Evolutionary conservation across 2,329 filamentous ascomycete genomes (phyloP).

Genomic region (Lojkania enalia): DNA sequence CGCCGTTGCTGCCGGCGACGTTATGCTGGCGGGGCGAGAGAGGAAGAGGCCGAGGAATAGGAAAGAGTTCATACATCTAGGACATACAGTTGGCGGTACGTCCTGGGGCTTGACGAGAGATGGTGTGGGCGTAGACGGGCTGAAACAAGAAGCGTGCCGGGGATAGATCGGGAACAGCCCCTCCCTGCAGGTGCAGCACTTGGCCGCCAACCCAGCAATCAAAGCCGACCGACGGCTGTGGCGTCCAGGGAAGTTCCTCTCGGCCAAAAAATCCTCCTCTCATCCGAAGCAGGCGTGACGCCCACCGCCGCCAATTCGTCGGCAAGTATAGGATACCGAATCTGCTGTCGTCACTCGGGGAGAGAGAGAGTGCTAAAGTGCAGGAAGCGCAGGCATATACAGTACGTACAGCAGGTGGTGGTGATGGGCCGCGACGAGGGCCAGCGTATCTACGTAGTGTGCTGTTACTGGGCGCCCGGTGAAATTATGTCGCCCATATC

Average conservation of each 20-base stretch:
- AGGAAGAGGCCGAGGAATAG: neutral
- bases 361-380: neutral
- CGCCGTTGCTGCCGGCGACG: neutral
- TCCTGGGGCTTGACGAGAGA: neutral
- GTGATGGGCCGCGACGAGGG: neutral
- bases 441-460: too few species aligned
- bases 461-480: too few species aligned
- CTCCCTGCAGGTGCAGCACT: neutral
- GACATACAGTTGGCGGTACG: neutral
- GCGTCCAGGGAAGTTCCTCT: constrained; percentile 1
- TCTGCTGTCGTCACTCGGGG: neutral
- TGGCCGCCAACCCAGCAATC: neutral
- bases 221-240: constrained; percentile 2
- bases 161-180: constrained; percentile 12
- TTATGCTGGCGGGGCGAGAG: too few species aligned
- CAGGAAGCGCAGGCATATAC: neutral
- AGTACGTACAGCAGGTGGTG: neutral
- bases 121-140: neutral
- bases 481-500: too few species aligned
- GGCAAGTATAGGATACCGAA: neutral
- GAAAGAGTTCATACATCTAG: neutral
- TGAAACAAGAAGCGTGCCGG: constrained; percentile 7
- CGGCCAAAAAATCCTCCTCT: too few species aligned
- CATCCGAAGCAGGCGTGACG: too few species aligned
- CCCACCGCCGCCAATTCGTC: neutral